Conservation (phyloP, 768 basidiomycete genomes). For the Boletales sp. region DNA sequence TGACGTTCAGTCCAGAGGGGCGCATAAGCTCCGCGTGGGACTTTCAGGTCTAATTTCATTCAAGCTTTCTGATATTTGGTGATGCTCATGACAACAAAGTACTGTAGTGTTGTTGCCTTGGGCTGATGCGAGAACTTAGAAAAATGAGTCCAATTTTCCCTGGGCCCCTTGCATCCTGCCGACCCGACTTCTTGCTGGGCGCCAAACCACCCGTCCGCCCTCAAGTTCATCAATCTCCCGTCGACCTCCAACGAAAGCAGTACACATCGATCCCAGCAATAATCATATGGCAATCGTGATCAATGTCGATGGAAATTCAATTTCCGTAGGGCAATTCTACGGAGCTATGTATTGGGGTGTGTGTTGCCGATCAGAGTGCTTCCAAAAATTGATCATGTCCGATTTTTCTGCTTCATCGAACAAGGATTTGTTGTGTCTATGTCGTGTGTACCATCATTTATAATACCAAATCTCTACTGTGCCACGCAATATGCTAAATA, state of each 20-base stretch:
- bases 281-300: conserved; percentile 3
- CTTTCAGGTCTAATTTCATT: too few relatives aligned
- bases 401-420: background rate
- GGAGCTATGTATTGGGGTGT: conserved; percentile 17
- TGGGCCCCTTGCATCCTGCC: too few relatives aligned
- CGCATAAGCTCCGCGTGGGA: too few relatives aligned
- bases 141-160: too few relatives aligned
- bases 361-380: background rate
- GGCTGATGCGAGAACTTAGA: background rate
- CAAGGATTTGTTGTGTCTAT: conserved; percentile 15
- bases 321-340: conserved; percentile 7
- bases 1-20: too few relatives aligned
- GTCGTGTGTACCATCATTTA: conserved; percentile 4
- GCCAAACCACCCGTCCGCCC: background rate
- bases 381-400: background rate
- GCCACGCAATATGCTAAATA: background rate
- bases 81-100: too few relatives aligned
- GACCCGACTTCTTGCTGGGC: background rate
- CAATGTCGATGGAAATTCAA: background rate
- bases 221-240: background rate
- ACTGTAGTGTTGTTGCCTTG: too few relatives aligned
- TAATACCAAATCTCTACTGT: background rate
- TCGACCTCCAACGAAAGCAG: background rate
- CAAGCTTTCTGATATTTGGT: too few relatives aligned
- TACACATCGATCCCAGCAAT: background rate